Evolutionary conservation across 257 asterid genomes (phyloP).

Genomic region (Gentiana macrophylla): DNA sequence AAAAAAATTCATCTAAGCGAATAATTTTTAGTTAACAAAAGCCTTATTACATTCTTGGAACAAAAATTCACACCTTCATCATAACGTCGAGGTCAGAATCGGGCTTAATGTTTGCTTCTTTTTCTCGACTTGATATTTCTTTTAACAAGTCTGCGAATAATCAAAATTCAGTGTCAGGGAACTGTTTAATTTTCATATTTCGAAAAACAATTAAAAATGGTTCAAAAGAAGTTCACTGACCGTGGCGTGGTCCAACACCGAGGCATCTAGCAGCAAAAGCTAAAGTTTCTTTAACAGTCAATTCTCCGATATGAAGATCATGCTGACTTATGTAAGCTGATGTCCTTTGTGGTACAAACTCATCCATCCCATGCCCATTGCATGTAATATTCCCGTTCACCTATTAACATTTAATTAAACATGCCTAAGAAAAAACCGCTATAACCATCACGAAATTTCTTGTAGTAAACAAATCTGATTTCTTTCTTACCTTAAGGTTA

Average conservation of each 20-base stretch:
- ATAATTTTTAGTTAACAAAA: background rate
- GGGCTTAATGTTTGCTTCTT: conserved; percentile 31
- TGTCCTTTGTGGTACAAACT: conserved; percentile 47
- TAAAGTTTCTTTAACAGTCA: conserved; percentile 57
- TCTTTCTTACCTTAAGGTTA: conserved; percentile 26
- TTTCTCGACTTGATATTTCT: conserved; percentile 38
- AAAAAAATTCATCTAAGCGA: background rate
- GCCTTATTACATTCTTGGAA: too few species aligned
- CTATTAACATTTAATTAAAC: conserved; percentile 12
- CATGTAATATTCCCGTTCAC: conserved; percentile 47
- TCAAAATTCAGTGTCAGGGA: background rate
- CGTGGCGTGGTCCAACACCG: conserved; percentile 56
- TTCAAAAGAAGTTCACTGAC: conserved; percentile 21
- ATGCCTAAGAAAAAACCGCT: background rate
- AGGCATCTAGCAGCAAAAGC: conserved; percentile 66
- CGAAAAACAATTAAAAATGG: too few species aligned
- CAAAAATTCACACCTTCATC: conserved; percentile 19
- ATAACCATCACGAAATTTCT: background rate
- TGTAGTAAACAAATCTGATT: background rate
- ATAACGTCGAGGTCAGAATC: conserved; percentile 42
- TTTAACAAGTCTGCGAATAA: conserved; percentile 31
- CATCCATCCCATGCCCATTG: conserved; percentile 47
- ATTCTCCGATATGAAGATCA: conserved; percentile 57
- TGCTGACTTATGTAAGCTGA: conserved; percentile 58
- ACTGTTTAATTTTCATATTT: too few species aligned